These are phyloP conservation scores for Thuja plicata DNA, from an alignment of 83 land plant genomes.

Conservation along the genomic window DNA sequence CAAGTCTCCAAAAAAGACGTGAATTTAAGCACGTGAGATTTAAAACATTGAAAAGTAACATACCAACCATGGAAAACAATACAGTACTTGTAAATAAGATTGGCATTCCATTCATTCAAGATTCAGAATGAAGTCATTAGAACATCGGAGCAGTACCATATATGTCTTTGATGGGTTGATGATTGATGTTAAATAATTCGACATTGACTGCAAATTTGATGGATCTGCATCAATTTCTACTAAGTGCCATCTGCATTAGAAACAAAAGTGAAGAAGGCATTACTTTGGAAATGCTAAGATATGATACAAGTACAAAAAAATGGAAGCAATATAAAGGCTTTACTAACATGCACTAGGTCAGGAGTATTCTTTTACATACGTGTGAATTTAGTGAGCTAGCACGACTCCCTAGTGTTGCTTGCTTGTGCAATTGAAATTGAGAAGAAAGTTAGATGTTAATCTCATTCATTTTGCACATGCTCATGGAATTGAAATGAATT, in stretches of 20 bases:
- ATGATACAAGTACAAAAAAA: not conserved
- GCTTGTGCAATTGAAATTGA: too few species aligned
- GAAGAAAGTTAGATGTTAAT: too few species aligned
- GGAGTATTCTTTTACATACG: not conserved
- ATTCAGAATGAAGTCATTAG: not conserved
- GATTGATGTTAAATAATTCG: constrained; percentile 71
- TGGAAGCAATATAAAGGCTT: not conserved
- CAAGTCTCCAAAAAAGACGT: not conserved
- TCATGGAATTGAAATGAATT: too few species aligned
- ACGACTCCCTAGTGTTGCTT: too few species aligned
- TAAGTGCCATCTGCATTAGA: constrained; percentile 69
- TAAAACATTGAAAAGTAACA: not conserved
- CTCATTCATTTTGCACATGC: too few species aligned
- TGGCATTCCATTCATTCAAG: not conserved
- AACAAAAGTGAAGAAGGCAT: not conserved
- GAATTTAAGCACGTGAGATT: not conserved
- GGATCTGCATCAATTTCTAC: constrained; percentile 86
- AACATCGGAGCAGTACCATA: constrained; percentile 58
- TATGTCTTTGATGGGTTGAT: constrained; percentile 90
- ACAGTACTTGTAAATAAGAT: not conserved
- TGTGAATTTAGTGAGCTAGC: too few species aligned
- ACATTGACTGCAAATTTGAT: constrained; percentile 37
- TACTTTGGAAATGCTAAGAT: not conserved
- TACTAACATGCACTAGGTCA: not conserved
- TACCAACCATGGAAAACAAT: not conserved